phyloP scores from a whole-genome alignment of 2,329 filamentous ascomycete genomes.

The Penicillium hordei region DNA sequence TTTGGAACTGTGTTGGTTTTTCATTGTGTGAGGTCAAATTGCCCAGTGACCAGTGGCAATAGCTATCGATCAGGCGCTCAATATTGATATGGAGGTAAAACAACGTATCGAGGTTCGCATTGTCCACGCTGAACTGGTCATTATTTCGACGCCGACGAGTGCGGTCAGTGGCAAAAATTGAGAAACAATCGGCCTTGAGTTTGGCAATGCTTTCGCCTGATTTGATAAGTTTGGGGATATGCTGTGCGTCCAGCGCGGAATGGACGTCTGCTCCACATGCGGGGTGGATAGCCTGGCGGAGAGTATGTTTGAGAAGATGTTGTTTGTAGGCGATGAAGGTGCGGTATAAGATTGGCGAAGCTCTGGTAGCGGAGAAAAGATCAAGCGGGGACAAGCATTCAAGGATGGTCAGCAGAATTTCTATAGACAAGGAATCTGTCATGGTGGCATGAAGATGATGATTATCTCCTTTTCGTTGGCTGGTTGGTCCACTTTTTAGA shows the following conservation, averaged over 20 bases:
- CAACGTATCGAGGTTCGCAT: background rate
- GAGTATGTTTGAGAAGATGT: background rate
- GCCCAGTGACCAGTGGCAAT: background rate
- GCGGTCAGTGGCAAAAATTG: background rate
- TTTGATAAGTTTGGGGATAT: background rate
- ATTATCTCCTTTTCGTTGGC: background rate
- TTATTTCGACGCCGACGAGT: background rate
- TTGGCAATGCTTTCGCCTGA: background rate
- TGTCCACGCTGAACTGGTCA: background rate
- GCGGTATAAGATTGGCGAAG: background rate
- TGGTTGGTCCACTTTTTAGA: background rate
- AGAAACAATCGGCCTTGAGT: constrained; percentile 1
- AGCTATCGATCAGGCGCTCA: constrained; percentile 1
- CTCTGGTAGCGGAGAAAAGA: background rate
- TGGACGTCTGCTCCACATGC: background rate
- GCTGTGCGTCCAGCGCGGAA: background rate
- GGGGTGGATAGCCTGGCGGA: background rate
- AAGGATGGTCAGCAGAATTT: background rate
- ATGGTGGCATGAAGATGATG: background rate
- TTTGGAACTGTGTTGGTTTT: background rate
- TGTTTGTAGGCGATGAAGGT: background rate
- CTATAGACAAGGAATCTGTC: background rate
- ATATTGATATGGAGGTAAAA: background rate
- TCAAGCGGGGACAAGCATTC: background rate
- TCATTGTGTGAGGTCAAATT: background rate